phyloP scores from a whole-genome alignment of 345 rosid species.

The Eucalyptus erythrocorys region DNA sequence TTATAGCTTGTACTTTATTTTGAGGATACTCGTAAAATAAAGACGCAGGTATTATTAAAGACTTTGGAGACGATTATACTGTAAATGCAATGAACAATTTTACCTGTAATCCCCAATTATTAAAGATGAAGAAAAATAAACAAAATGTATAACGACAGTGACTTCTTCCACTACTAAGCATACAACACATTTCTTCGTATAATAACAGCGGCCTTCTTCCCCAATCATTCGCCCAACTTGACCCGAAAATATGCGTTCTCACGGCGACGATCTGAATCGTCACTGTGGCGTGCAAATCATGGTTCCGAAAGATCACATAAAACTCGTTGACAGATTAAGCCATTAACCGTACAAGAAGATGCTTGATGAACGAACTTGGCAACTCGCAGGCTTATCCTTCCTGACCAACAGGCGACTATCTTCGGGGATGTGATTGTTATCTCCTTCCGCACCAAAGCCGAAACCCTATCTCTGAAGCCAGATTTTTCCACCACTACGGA shows the following conservation, averaged over 20 bases:
- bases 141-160: neutral
- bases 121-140: neutral
- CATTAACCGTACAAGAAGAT: neutral
- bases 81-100: fast-evolving
- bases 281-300: neutral
- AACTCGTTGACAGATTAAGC: neutral
- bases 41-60: neutral
- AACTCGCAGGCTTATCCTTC: neutral
- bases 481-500: neutral
- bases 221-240: neutral
- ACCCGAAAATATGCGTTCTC: neutral
- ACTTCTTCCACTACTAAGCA: neutral
- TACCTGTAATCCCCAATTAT: fast-evolving
- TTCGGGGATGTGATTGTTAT: fast-evolving
- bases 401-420: neutral
- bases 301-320: neutral
- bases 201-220: neutral
- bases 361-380: neutral
- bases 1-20: neutral
- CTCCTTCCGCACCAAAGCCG: neutral
- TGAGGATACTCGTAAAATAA: fast-evolving
- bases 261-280: fast-evolving
- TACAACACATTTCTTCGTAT: neutral
- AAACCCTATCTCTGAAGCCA: neutral
- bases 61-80: neutral